Base-by-base conservation (phyloP, 192 early-diverging fungal genomes). In the Linderina pennispora region DNA sequence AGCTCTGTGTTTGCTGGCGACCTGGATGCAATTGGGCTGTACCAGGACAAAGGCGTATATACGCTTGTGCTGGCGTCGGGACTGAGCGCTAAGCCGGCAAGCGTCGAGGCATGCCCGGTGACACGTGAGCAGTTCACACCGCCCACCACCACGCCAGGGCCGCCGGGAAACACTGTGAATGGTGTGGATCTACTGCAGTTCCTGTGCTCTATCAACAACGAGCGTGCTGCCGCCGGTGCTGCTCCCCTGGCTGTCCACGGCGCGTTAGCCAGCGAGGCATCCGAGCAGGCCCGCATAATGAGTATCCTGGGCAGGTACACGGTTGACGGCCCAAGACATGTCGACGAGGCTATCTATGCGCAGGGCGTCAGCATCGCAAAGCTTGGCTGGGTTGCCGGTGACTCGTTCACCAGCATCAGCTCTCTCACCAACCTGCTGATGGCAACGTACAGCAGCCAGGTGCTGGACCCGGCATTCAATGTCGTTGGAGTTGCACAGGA, bases 331-430 rank as follows among this genome's bases (percentile, higher is more conserved):
- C 67, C 60, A 11, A 47, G 67, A n/a, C 54, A 55, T 17, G 60
- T 71, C 1, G 67, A 71, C 34, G 47, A 63, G n/a, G 43, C 55
- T 2, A 51, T 71, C 2, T 63, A 71, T 17, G 36, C 16, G 7
- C 51, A 54, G 40, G 25, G 36, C 5, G 56, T 60, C 14, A 40
- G 48, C 33, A 23, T 71, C 32, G 55, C 53, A 17, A 42, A 55
- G 37, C 56, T 71, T 0, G 59, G 62, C 23, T 71, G 67, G 67
- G 47, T 63, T 34, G 67, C 67, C 0, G 67, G 67, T 3, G 60
- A 71, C 34, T 52, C 53, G 11, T 63, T 52, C 34, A 41, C 25
- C 1, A 50, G 35, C 10, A 36, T 45, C 2, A 23, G 39, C 7
- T 2, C 28, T 0, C 40, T 63, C 14, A 53, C 53, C 17, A 36